Evolutionary conservation across 2,329 filamentous ascomycete genomes (phyloP).

Genomic region (Colletotrichum liaoningense): DNA sequence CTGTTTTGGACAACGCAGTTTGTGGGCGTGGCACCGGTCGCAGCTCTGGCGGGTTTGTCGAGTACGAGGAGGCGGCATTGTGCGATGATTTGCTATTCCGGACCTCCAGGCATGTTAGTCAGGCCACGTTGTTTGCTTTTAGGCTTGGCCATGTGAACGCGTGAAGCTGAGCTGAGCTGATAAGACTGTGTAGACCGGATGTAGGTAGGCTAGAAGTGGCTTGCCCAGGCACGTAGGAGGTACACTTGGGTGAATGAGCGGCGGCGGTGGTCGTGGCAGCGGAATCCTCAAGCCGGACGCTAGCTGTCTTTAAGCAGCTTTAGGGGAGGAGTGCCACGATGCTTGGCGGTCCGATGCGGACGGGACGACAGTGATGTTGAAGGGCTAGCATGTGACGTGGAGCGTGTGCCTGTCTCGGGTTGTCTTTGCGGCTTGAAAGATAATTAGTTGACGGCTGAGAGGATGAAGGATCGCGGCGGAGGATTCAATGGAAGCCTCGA

Average conservation of each 20-base stretch:
- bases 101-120: constrained; percentile 34
- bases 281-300: neutral
- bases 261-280: neutral
- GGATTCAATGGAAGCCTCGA: neutral
- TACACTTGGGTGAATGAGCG: neutral
- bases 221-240: neutral
- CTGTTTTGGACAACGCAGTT: constrained; percentile 57
- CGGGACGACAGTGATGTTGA: neutral
- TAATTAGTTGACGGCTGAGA: too few relatives aligned
- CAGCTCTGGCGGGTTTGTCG: constrained; percentile 46
- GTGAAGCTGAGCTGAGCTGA: too few relatives aligned
- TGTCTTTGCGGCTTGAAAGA: neutral
- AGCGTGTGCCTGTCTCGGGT: neutral
- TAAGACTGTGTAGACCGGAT: neutral
- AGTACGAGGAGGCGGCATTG: constrained; percentile 4
- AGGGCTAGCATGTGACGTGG: neutral
- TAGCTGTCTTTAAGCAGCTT: neutral
- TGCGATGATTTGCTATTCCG: neutral
- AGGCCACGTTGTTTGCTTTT: constrained; percentile 14
- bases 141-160: neutral
- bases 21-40: constrained; percentile 60
- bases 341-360: neutral
- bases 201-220: neutral
- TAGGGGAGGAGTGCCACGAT: neutral
- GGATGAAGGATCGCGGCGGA: neutral